Evolutionary conservation across 352 stramenopile species (phyloP).

Genomic region (Pythium folliculosum): DNA sequence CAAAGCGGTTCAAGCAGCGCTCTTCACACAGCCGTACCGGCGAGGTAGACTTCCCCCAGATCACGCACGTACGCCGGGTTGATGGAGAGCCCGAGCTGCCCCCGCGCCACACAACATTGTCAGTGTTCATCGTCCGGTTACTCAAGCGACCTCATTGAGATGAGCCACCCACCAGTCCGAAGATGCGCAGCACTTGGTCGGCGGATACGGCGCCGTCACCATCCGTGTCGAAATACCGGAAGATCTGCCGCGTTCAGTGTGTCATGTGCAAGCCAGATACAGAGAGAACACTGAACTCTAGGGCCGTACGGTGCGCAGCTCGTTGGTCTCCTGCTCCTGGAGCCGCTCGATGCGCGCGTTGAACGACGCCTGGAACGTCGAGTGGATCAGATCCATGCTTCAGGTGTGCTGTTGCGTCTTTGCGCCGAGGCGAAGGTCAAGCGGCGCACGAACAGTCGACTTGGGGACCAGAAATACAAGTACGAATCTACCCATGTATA

Average conservation of each 20-base stretch:
- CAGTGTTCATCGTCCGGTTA: not conserved
- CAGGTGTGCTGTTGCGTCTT: too few relatives aligned
- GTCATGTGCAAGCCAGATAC: not conserved
- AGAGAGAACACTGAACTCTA: not conserved
- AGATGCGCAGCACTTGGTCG: constrained; percentile 62
- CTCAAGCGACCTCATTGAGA: too few relatives aligned
- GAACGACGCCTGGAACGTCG: constrained; percentile 67
- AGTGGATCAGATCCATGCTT: constrained; percentile 60
- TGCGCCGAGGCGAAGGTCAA: not conserved
- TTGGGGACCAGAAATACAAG: not conserved
- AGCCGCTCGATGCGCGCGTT: constrained; percentile 57
- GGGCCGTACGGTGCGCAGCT: constrained; percentile 47
- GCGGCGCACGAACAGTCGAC: not conserved
- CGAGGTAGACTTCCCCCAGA: constrained; percentile 65
- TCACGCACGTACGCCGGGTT: constrained; percentile 51
- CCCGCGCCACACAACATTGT: not conserved
- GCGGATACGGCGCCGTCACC: constrained; percentile 57
- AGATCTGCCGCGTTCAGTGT: constrained; percentile 64
- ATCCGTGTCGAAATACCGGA: constrained; percentile 76
- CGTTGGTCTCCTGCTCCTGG: constrained; percentile 46
- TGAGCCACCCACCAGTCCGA: constrained; percentile 42
- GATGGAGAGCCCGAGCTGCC: constrained; percentile 57
- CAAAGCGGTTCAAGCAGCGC: too few relatives aligned
- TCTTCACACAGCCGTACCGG: too few relatives aligned
- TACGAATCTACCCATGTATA: too few relatives aligned